phyloP scores from a whole-genome alignment of 2,329 filamentous ascomycete species.

The Plenodomus biglobosus region DNA sequence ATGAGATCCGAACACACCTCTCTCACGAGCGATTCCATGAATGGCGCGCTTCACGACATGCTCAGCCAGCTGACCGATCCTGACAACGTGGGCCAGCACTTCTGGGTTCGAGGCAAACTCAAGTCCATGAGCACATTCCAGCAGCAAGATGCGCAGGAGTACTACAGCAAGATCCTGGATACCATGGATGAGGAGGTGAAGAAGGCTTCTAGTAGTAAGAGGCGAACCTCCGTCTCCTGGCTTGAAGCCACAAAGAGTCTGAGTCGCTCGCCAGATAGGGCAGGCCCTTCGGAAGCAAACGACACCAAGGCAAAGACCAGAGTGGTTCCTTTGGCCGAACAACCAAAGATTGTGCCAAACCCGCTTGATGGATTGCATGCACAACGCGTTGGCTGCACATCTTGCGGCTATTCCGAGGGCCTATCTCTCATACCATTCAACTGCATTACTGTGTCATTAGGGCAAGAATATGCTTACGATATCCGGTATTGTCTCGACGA shows the following conservation, averaged over 20 bases:
- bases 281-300: slow-evolving; percentile 5
- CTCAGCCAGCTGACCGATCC: slow-evolving; percentile 70
- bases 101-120: slow-evolving; percentile 79
- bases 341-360: slow-evolving; percentile 56
- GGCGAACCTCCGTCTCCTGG: slow-evolving; percentile 41
- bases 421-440: slow-evolving; percentile 92
- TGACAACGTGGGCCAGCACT: slow-evolving; percentile 69
- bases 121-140: slow-evolving; percentile 95
- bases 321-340: not conserved
- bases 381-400: slow-evolving; percentile 83
- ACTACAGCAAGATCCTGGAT: slow-evolving; percentile 86
- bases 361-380: slow-evolving; percentile 86
- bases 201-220: slow-evolving; percentile 49
- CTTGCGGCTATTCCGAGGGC: slow-evolving; percentile 84
- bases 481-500: slow-evolving; percentile 79
- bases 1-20: slow-evolving; percentile 36
- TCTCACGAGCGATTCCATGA: slow-evolving; percentile 49
- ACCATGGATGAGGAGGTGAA: slow-evolving; percentile 77
- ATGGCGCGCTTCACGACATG: slow-evolving; percentile 62
- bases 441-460: slow-evolving; percentile 83
- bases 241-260: slow-evolving; percentile 29
- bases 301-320: slow-evolving; percentile 8
- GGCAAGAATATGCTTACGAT: slow-evolving; percentile 63
- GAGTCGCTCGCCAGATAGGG: slow-evolving; percentile 14
- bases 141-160: slow-evolving; percentile 97